phyloP scores from a whole-genome alignment of 192 early-diverging fungal species.

The Phlyctochytrium arcticum region DNA sequence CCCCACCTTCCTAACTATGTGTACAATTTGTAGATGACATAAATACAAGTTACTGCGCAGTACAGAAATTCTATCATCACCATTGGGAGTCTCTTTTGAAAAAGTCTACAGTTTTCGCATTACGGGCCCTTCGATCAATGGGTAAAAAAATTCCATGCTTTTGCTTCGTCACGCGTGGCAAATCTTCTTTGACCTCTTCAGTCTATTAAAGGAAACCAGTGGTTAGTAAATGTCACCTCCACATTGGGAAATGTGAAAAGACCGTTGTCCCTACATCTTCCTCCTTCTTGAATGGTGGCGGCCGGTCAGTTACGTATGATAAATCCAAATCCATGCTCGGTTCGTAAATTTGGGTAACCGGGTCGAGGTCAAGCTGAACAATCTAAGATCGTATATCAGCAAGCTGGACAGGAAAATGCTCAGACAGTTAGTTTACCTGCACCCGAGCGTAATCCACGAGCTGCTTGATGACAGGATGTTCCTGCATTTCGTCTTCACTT shows the following conservation, averaged over 20 bases:
- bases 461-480: conserved; percentile 31
- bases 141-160: conserved; percentile 25
- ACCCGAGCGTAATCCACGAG: conserved; percentile 30
- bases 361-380: conserved; percentile 15
- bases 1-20: no score
- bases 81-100: background rate
- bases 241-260: no score
- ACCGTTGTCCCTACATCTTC: background rate
- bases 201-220: background rate
- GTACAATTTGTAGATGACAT: no score
- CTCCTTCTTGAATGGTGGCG: conserved; percentile 34
- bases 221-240: background rate
- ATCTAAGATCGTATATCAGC: no score
- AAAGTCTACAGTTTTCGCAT: conserved; percentile 39
- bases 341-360: conserved; percentile 20
- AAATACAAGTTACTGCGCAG: no score
- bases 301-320: conserved; percentile 29
- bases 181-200: no score
- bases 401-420: background rate
- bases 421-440: conserved; percentile 12
- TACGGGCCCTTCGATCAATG: conserved; percentile 28
- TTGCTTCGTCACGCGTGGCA: background rate
- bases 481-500: conserved; percentile 1
- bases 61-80: background rate
- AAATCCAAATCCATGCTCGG: conserved; percentile 31